Conservation (phyloP, 768 basidiomycete genomes). For the Suillus brevipes region DNA sequence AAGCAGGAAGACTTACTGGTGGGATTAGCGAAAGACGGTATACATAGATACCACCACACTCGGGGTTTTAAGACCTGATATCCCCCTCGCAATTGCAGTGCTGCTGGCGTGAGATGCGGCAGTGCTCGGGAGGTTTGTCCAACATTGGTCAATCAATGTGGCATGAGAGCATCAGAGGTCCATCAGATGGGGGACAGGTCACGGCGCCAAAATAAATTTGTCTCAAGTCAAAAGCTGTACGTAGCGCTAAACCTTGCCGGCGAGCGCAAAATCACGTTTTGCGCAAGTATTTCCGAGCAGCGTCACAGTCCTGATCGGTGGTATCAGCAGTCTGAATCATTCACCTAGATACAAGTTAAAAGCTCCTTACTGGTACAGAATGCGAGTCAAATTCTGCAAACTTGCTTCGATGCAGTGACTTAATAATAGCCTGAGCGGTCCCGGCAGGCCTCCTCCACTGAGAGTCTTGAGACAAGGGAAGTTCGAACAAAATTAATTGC, state of each 20-base stretch:
- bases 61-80: neutral
- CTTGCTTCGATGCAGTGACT: neutral
- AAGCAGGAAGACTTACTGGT: neutral
- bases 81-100: neutral
- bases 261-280: neutral
- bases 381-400: neutral
- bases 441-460: too few species aligned
- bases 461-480: too few species aligned
- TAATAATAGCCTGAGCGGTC: neutral
- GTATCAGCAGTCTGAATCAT: neutral
- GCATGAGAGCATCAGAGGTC: neutral
- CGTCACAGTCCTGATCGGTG: neutral
- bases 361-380: neutral
- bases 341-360: neutral
- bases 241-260: neutral
- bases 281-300: neutral
- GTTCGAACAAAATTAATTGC: neutral
- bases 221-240: neutral
- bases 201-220: neutral
- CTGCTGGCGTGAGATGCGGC: neutral
- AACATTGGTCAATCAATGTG: neutral
- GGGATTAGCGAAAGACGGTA: neutral
- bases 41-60: neutral
- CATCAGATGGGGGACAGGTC: neutral
- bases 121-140: neutral